These are phyloP conservation scores for Syzygium aromaticum DNA, from an alignment of 345 rosid genomes.

Conservation along the genomic window DNA sequence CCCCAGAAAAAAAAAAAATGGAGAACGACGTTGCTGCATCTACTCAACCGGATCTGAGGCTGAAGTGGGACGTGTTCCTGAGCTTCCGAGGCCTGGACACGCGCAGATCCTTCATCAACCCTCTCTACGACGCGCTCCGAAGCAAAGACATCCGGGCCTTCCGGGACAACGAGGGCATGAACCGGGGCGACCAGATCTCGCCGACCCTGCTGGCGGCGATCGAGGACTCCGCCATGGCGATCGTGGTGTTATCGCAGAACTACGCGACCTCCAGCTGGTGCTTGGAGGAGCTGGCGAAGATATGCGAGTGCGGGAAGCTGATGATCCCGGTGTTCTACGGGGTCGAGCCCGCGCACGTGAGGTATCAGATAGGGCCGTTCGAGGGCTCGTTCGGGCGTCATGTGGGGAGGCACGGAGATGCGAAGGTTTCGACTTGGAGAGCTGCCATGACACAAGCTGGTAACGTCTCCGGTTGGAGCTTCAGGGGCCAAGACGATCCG, in stretches of 20 bases:
- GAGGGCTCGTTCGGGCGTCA: background rate
- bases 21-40: background rate
- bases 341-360: slow-evolving; percentile 13
- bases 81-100: slow-evolving; percentile 27
- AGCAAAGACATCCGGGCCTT: background rate
- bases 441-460: slow-evolving; percentile 7
- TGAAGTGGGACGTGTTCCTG: slow-evolving; percentile 22
- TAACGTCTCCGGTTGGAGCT: background rate
- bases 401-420: background rate
- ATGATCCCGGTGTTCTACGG: slow-evolving; percentile 16
- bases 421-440: slow-evolving; percentile 10
- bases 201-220: slow-evolving; percentile 10
- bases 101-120: slow-evolving; percentile 8
- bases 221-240: slow-evolving; percentile 13
- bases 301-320: slow-evolving; percentile 5
- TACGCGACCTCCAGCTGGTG: slow-evolving; percentile 21
- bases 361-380: slow-evolving; percentile 3
- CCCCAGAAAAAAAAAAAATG: background rate
- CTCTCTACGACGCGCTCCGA: slow-evolving; percentile 7
- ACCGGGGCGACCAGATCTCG: slow-evolving; percentile 7
- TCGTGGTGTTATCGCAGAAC: slow-evolving; percentile 7
- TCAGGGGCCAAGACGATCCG: background rate
- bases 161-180: slow-evolving; percentile 13
- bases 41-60: slow-evolving; percentile 2
- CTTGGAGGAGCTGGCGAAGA: slow-evolving; percentile 21